Evolutionary conservation across 78 protist species (phyloP).

Genomic region (Guillardia theta): DNA sequence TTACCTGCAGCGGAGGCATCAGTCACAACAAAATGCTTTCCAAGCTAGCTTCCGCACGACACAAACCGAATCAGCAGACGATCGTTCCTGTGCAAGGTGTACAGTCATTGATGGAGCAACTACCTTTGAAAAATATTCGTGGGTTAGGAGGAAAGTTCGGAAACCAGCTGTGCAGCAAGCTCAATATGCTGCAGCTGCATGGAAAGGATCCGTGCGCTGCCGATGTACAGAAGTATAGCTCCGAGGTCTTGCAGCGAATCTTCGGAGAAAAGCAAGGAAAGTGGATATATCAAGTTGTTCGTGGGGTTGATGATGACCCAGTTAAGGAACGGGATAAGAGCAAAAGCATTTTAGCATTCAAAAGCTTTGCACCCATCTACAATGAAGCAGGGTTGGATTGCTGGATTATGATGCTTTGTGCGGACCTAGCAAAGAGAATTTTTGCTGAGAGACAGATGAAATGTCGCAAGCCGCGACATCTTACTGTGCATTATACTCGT

Average conservation of each 20-base stretch:
- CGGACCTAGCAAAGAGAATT: not conserved
- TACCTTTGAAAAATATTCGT: not conserved
- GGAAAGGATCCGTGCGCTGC: not conserved
- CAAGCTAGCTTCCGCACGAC: not conserved
- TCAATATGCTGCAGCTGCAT: not conserved
- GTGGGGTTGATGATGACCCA: not conserved
- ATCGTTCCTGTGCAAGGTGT: not conserved
- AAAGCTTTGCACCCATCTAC: not conserved
- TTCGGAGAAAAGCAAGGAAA: not conserved
- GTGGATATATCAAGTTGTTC: not conserved
- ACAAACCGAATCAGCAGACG: constrained; percentile 15
- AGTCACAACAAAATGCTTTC: constrained; percentile 25
- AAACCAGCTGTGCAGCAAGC: not conserved
- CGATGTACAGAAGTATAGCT: not conserved
- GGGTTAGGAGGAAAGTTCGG: not conserved
- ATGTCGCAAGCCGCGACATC: not conserved
- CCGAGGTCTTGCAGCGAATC: not conserved
- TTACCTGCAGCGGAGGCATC: constrained; percentile 10
- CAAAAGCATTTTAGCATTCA: not conserved
- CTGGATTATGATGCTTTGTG: not conserved
- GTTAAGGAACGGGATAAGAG: not conserved
- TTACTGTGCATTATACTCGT: no score
- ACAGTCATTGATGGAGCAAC: not conserved
- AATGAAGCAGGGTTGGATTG: not conserved
- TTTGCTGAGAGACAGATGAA: not conserved